Base-by-base conservation (phyloP, 192 early-diverging fungal genomes). In the Mortierella hygrophila region DNA sequence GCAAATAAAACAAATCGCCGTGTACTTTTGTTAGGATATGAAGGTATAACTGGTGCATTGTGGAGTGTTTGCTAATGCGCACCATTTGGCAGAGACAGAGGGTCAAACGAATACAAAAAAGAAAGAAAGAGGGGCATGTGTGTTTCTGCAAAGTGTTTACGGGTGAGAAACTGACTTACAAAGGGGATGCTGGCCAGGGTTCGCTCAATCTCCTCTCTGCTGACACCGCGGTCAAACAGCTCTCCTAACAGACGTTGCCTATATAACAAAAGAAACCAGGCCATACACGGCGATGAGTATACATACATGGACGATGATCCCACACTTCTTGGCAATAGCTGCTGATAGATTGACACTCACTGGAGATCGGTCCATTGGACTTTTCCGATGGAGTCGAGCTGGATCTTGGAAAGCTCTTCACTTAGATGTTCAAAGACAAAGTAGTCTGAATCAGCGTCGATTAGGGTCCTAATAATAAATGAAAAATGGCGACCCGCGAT, bases 291-390 rank as follows among this genome's bases (percentile, higher is more conserved):
- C 65, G 38, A 38, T 42, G 6, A 70, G 38, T 70, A 70, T 38
- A 20, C 6, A 21, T 3, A 0, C n/a, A 65, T 32, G 13, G 18
- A 32, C 0, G 26, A 68, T 32, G 26, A 13, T 10, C 32, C 20
- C 15, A 9, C 15, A 9, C 20, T 32, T 29, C 32, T 29, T 26
- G 29, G n/a, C 65, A 0, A 15, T 26, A 32, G 2, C 29, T 0
- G 55, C 23, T 60, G n/a, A 65, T 65, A 65, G 9, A 35, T 35
- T 16, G 29, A 26, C 13, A 78, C 88, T 80, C 88, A 89, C 92
- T 93, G 93, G 21, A 94, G 88, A 81, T 94, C 92, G 23, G 92
- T 93, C 93, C 93, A 94, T 77, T 93, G 93, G 10, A 77, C 72
- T 10, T 75, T 76, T 73, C 68, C 55, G 15, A 73, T 78, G 32